phyloP scores from a whole-genome alignment of 257 asterid species.

The Leptodermis oblonga region DNA sequence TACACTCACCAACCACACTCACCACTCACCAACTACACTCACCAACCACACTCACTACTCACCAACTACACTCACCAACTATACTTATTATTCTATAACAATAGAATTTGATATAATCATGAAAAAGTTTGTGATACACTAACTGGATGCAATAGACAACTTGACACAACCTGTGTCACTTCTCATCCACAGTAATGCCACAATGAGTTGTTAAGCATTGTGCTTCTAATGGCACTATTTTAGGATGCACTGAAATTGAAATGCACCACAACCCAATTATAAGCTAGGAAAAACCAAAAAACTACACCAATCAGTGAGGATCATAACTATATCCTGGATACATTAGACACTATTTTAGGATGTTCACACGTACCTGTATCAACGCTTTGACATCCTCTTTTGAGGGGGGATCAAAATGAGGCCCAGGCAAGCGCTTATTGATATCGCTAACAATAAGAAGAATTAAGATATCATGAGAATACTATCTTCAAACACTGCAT shows the following conservation, averaged over 20 bases:
- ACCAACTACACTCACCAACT: too few species aligned
- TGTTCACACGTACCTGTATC: slow-evolving; percentile 45
- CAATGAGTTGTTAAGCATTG: neutral
- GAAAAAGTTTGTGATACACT: neutral
- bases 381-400: slow-evolving; percentile 55
- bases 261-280: neutral
- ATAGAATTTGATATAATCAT: neutral
- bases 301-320: neutral
- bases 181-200: neutral
- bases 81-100: too few species aligned
- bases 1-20: too few species aligned
- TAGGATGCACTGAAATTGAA: neutral
- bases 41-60: too few species aligned
- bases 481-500: neutral
- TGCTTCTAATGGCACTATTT: neutral
- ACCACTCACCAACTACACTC: too few species aligned
- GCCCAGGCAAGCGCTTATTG: slow-evolving; percentile 89
- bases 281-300: neutral
- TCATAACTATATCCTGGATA: neutral
- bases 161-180: neutral
- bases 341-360: neutral
- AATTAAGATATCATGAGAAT: neutral
- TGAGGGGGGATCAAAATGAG: slow-evolving; percentile 89
- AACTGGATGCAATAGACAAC: neutral
- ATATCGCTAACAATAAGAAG: slow-evolving; percentile 51